Base-by-base conservation (phyloP, 257 asterid species). In the Primulina eburnea region DNA sequence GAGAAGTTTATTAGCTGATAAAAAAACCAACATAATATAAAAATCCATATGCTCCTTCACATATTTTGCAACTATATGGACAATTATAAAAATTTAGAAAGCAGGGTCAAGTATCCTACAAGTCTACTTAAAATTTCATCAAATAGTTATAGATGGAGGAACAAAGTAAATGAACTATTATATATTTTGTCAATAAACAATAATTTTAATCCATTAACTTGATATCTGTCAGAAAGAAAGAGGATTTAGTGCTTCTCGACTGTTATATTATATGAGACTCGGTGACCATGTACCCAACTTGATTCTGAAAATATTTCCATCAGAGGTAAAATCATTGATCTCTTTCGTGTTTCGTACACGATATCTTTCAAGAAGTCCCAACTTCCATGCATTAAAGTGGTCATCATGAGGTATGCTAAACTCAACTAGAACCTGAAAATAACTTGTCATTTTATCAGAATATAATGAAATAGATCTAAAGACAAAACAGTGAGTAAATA, bases 241-340 rank as follows among this genome's bases (percentile, higher is more conserved):
- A 43, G 53, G 5, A 43, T 11, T 40, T 2, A 30, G n/a, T 6
- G 7, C 18, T 12, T 61, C 33, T 61, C 8, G 17, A 60, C 21
- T 11, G 47, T 61, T 38, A 34, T 17, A 47, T 14, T 57, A 30
- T 50, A 18, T 62, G 28, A 67, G 50, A 47, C 35, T 10, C 7
- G 12, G 20, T 56, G 61, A 58, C 17, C 35, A 43, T 67, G 66
- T 73, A 79, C 83, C 53, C 60, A 66, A 85, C 88, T 83, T 90
- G 79, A 89, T 75, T 9, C 79, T 80, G 81, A 89, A 93, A 58
- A 77, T 72, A 73, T 86, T 86, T 74, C 81, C 76, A 17, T 77
- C 75, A 74, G 78, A 74, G 57, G 78, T 68, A 76, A 80, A 81
- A 35, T 68, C 84, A 33, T 79, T 83, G 70, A 68, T 79, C 74